Percentiles rank a stretch among this genome's conserved stretches.
Conservation (phyloP, 345 rosid species). For the Populus simonii region DNA sequence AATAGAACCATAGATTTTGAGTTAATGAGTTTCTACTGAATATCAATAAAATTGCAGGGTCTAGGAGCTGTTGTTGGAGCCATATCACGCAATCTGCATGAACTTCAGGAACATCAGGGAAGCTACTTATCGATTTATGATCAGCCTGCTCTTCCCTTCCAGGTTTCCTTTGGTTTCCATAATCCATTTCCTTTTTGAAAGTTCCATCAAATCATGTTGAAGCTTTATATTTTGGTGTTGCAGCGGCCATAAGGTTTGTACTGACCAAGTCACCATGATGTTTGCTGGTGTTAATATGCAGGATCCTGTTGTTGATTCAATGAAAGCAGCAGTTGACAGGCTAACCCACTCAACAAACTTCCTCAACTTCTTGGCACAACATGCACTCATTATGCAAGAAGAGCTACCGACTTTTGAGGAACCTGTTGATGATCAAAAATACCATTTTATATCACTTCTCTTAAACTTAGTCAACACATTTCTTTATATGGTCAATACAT, state of each 20-base stretch:
- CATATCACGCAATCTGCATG: slow-evolving; percentile 94
- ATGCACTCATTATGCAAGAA: slow-evolving; percentile 96
- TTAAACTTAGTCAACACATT: slow-evolving; percentile 46
- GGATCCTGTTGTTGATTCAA: slow-evolving; percentile 83
- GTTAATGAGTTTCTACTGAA: slow-evolving; percentile 14
- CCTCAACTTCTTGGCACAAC: slow-evolving; percentile 87
- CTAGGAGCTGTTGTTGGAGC: slow-evolving; percentile 99
- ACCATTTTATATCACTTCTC: slow-evolving; percentile 81
- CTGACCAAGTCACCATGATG: slow-evolving; percentile 11
- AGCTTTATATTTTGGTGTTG: background rate
- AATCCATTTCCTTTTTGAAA: slow-evolving; percentile 2
- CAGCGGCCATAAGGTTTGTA: background rate
- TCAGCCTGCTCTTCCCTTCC: slow-evolving; percentile 76
- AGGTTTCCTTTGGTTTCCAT: slow-evolving; percentile 45
- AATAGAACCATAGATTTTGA: background rate
- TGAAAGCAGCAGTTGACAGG: slow-evolving; percentile 88
- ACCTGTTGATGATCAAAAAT: slow-evolving; percentile 57
- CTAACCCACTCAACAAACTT: slow-evolving; percentile 74
- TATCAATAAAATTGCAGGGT: slow-evolving; percentile 49
- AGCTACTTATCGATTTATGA: slow-evolving; percentile 93
- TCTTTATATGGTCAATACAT: slow-evolving; percentile 55
- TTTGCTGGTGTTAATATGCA: slow-evolving; percentile 27
- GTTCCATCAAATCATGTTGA: background rate
- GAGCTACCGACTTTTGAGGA: slow-evolving; percentile 88
- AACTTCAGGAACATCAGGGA: slow-evolving; percentile 93